Percentiles rank a stretch among this genome's conserved stretches.
Conservation (phyloP, 306 rosid genomes). For the Parietaria judaica region DNA sequence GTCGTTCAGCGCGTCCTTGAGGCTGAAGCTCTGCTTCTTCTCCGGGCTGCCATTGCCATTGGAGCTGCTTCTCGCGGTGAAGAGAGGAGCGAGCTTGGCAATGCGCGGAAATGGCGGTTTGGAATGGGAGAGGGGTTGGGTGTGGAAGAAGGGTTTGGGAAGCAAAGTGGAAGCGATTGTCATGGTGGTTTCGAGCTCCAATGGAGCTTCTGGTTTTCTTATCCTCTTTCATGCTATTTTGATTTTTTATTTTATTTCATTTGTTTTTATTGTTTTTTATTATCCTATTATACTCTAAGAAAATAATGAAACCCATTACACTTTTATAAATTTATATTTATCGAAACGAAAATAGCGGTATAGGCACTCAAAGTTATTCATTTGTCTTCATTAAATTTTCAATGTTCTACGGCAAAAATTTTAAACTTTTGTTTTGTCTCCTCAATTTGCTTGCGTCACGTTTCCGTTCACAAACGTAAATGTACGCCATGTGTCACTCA, state of each 20-base stretch:
- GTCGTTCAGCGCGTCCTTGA: constrained; percentile 41
- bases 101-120: constrained; percentile 2
- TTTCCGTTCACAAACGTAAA: no score
- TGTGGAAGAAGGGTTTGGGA: constrained; percentile 11
- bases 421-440: no score
- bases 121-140: constrained; percentile 15
- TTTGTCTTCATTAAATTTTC: no score
- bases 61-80: constrained; percentile 29
- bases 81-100: constrained; percentile 15
- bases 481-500: no score
- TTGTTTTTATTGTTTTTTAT: neutral
- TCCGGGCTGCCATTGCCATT: constrained; percentile 24
- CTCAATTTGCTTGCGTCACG: no score
- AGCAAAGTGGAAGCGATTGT: constrained; percentile 13
- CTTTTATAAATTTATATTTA: no score
- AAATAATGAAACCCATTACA: no score
- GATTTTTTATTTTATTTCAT: no score
- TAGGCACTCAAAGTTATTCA: no score
- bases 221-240: constrained; percentile 13
- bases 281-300: no score
- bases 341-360: no score
- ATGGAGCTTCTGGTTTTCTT: constrained; percentile 9
- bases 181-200: constrained; percentile 16
- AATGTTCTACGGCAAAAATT: no score
- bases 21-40: constrained; percentile 17